phyloP scores from a whole-genome alignment of 1,139 yeast genomes.

The Candida labiduridarum region DNA sequence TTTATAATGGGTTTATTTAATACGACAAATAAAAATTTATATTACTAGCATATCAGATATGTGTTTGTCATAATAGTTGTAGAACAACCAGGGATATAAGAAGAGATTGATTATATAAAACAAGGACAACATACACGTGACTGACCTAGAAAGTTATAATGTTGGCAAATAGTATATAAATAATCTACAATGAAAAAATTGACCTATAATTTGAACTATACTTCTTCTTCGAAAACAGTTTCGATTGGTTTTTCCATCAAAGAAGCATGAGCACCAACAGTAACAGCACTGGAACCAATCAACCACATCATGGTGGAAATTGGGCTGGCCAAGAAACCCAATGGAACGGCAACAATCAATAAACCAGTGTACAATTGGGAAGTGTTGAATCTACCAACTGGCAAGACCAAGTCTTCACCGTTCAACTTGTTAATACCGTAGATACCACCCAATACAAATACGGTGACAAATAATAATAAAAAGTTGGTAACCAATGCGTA shows the following conservation, averaged over 20 bases:
- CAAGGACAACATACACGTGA: too few relatives aligned
- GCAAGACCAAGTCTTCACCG: constrained; percentile 79
- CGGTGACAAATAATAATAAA: constrained; percentile 79
- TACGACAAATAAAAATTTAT: constrained; percentile 1
- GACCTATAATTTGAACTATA: constrained; percentile 19
- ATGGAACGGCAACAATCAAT: constrained; percentile 75
- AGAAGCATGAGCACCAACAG: constrained; percentile 88
- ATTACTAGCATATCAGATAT: constrained; percentile 1
- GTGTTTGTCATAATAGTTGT: too few relatives aligned
- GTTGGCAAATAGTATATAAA: not conserved
- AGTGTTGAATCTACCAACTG: constrained; percentile 69
- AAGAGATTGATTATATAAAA: not conserved
- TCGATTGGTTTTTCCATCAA: constrained; percentile 98
- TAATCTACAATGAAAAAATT: not conserved
- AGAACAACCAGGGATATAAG: not conserved
- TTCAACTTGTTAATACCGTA: constrained; percentile 75
- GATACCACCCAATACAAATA: constrained; percentile 68
- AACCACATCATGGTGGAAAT: constrained; percentile 94
- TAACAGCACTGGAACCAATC: constrained; percentile 89
- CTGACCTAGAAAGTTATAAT: not conserved
- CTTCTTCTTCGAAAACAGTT: constrained; percentile 92
- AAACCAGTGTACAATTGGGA: constrained; percentile 90
- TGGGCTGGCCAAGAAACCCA: constrained; percentile 93
- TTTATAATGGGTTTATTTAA: constrained; percentile 5
- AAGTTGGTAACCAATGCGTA: constrained; percentile 76